A percentile compares a stretch with the other conserved stretches of the same genome.
Conservation (phyloP, 1,284 basidiomycete genomes). For the Sporisorium iseilematis-ciliati region DNA sequence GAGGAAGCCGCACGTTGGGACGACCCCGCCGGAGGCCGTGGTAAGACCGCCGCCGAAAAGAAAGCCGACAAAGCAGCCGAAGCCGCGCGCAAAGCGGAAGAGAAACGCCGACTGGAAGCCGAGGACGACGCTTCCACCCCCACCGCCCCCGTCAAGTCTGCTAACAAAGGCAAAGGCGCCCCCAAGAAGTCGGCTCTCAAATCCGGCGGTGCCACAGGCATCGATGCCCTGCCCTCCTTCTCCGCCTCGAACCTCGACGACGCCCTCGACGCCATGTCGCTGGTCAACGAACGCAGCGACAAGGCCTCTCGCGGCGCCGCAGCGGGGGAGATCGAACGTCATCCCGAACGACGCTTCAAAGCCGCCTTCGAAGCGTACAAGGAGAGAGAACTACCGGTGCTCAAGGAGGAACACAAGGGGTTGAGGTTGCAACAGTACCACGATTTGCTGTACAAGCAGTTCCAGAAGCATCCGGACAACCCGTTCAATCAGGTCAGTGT, state of each 20-base stretch:
- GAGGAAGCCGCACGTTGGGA: constrained; percentile 84
- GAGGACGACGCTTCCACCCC: constrained; percentile 83
- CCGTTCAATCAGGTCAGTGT: constrained; percentile 77
- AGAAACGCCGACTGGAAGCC: constrained; percentile 74
- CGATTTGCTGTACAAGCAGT: constrained; percentile 65
- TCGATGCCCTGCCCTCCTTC: constrained; percentile 72
- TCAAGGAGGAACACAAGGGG: constrained; percentile 84
- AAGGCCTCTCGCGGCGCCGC: constrained; percentile 77
- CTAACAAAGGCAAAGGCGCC: constrained; percentile 72
- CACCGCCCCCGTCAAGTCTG: constrained; percentile 76
- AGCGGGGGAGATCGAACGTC: constrained; percentile 86
- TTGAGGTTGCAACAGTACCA: constrained; percentile 86
- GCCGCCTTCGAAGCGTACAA: constrained; percentile 92
- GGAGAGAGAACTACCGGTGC: constrained; percentile 84
- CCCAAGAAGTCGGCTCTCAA: constrained; percentile 46
- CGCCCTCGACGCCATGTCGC: constrained; percentile 86
- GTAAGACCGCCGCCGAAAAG: constrained; percentile 80
- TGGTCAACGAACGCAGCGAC: constrained; percentile 91
- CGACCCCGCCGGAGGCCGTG: constrained; percentile 73
- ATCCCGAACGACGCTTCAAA: constrained; percentile 83
- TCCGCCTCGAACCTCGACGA: constrained; percentile 90
- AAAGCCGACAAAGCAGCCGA: constrained; percentile 76
- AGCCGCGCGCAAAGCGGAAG: constrained; percentile 72
- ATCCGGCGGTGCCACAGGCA: constrained; percentile 31
- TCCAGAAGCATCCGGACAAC: constrained; percentile 85